Evolutionary conservation across 257 asterid species (phyloP).

Genomic region (Nicotiana tabacum): DNA sequence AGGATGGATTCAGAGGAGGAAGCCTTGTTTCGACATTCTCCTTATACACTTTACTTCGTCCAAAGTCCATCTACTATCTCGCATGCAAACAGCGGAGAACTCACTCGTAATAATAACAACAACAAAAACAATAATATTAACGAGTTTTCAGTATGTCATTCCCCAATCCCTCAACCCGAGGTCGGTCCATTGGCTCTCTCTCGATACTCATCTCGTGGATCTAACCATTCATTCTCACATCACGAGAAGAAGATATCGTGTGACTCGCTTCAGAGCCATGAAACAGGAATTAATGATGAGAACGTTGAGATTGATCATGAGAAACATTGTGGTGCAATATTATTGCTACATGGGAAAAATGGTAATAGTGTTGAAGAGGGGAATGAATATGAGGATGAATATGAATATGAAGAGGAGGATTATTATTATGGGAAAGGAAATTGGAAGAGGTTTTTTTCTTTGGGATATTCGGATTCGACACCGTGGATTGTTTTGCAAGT

Average conservation of each 20-base stretch:
- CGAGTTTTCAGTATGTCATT: slow-evolving; percentile 1
- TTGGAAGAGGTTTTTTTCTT: slow-evolving; percentile 42
- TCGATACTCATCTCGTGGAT: slow-evolving; percentile 50
- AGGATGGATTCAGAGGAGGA: slow-evolving; percentile 58
- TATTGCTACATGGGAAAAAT: background rate
- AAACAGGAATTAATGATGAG: background rate
- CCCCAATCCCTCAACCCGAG: slow-evolving; percentile 16
- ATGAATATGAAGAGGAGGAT: background rate
- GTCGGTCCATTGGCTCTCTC: slow-evolving; percentile 28
- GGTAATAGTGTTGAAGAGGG: background rate
- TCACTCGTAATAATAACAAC: background rate
- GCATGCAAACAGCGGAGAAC: slow-evolving; percentile 32
- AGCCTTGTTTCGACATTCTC: slow-evolving; percentile 51
- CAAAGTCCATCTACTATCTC: slow-evolving; percentile 63
- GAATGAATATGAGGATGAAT: background rate
- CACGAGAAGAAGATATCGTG: slow-evolving; percentile 23
- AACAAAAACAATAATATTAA: background rate
- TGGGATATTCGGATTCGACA: slow-evolving; percentile 42
- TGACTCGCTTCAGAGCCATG: slow-evolving; percentile 17
- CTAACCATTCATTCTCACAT: slow-evolving; percentile 38
- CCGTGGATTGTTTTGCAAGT: slow-evolving; percentile 62
- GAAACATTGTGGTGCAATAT: background rate
- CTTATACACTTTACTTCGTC: slow-evolving; percentile 53
- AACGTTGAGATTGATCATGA: background rate
- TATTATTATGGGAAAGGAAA: slow-evolving; percentile 5